Evolutionary conservation across 2,329 filamentous ascomycete genomes (phyloP), one percentile per base, ranked within the genome.

Genomic region (Fonsecaea pedrosoi): DNA sequence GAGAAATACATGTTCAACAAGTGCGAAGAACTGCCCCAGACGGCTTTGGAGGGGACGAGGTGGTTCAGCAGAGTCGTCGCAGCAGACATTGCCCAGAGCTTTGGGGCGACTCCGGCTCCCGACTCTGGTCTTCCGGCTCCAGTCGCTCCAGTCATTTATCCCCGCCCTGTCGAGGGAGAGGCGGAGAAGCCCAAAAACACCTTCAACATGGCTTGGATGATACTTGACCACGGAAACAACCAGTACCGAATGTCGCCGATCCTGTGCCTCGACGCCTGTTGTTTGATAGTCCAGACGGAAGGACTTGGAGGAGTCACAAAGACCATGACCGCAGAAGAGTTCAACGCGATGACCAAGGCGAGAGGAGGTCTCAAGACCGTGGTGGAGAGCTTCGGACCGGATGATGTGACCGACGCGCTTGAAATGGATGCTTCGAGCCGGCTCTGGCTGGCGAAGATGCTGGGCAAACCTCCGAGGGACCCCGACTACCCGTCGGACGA

Each of bases 151-250:
- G 13, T 3, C 7, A 25, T 25, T 13, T 9, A 3, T 10, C 10
- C 5, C 45, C 18, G 12, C 25, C 45, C 45, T 50, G 18, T 12
- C 4, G 45, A 25, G 18, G 30, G 12, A 54, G 30, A 13, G 4
- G 34, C 40, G 18, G 34, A 54, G 50, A 13, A 15, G 25, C 18
- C 13, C 32, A 40, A 32, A 53, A 35, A 37, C 12, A 38, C 37
- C 2, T 32, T 65, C 40, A 37, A 62, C 38, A 60, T n/a, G 12
- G 55, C n/a, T 4, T 68, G 60, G 58, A 57, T 60, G 3, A 3
- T 65, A 10, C 40, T 68, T 6, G 54, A 65, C 32, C 61, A 59
- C 13, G 62, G 62, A 40, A 40, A 65, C 48, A 68, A 68, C 30
- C 58, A 68, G 53, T 68, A 60, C 38, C 62, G 54, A 25, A 60